Percentiles rank a stretch among this genome's conserved stretches.
phyloP scores from a whole-genome alignment of 106 monocot genomes.

The Acorus gramineus region DNA sequence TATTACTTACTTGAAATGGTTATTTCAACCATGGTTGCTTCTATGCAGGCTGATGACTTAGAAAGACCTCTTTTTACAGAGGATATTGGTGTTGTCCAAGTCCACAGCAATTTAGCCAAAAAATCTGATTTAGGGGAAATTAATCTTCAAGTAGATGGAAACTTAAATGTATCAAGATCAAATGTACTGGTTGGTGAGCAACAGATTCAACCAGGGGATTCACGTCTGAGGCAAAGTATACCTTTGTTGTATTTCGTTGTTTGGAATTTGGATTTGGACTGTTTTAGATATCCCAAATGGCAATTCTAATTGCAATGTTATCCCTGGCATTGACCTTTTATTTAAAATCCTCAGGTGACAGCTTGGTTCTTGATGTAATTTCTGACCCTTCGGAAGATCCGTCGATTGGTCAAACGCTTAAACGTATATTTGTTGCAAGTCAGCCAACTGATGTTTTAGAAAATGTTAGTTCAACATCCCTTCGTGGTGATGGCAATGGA shows the following conservation, averaged over 20 bases:
- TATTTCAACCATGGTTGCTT: neutral
- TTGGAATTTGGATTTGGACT: neutral
- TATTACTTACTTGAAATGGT: neutral
- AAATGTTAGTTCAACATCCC: conserved; percentile 17
- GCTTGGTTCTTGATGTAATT: conserved; percentile 40
- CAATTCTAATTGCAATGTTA: neutral
- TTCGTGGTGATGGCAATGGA: conserved; percentile 15
- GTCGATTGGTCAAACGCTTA: conserved; percentile 51
- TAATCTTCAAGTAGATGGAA: conserved; percentile 44
- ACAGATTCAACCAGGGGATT: conserved; percentile 18
- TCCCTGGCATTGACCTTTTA: neutral
- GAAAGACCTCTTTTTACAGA: conserved; percentile 68
- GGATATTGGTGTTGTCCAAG: conserved; percentile 14
- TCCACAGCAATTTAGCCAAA: conserved; percentile 31
- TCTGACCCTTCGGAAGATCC: conserved; percentile 36
- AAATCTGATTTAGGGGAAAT: conserved; percentile 29
- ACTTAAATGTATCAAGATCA: conserved; percentile 16
- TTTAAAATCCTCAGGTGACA: conserved; percentile 27
- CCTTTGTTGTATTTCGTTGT: neutral
- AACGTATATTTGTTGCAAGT: conserved; percentile 19
- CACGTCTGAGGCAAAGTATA: conserved; percentile 28
- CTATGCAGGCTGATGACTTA: conserved; percentile 62
- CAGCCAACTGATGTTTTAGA: conserved; percentile 27
- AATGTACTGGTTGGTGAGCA: conserved; percentile 20
- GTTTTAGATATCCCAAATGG: neutral